phyloP scores from a whole-genome alignment of 192 early-diverging fungal genomes.

The Mortierella hygrophila region DNA sequence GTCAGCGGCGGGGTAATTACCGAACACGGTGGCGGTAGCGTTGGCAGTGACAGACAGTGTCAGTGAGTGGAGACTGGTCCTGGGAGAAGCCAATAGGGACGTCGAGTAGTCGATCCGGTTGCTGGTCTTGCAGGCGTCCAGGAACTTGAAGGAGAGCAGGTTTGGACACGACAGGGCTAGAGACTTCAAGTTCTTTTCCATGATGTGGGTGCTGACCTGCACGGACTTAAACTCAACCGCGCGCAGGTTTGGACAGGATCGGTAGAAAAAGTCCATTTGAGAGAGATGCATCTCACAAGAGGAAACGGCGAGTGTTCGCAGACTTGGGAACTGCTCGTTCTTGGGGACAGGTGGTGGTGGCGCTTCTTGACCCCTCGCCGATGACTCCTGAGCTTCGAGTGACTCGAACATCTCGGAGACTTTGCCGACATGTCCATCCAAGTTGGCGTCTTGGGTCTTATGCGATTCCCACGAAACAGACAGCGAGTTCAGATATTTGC shows the following conservation, averaged over 20 bases:
- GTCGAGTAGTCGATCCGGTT: not conserved
- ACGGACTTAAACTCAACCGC: conserved; percentile 9
- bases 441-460: not conserved
- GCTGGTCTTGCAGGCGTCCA: not conserved
- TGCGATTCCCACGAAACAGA: conserved; percentile 14
- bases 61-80: not conserved
- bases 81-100: not conserved
- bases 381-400: not conserved
- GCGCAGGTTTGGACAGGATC: conserved; percentile 21
- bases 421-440: not conserved
- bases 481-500: conserved; percentile 9
- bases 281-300: not conserved
- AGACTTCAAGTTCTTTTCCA: not conserved
- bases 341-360: not conserved
- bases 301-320: conserved; percentile 6
- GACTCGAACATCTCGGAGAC: not conserved
- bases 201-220: not conserved
- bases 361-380: not conserved
- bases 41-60: not conserved
- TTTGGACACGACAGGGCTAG: conserved; percentile 11
- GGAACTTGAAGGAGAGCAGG: conserved; percentile 17
- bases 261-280: conserved; percentile 3
- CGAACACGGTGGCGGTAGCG: not conserved
- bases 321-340: not conserved
- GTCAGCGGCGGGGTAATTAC: not conserved